phyloP scores from a whole-genome alignment of 2,329 filamentous ascomycete species.

The Exophiala lecanii-corni region DNA sequence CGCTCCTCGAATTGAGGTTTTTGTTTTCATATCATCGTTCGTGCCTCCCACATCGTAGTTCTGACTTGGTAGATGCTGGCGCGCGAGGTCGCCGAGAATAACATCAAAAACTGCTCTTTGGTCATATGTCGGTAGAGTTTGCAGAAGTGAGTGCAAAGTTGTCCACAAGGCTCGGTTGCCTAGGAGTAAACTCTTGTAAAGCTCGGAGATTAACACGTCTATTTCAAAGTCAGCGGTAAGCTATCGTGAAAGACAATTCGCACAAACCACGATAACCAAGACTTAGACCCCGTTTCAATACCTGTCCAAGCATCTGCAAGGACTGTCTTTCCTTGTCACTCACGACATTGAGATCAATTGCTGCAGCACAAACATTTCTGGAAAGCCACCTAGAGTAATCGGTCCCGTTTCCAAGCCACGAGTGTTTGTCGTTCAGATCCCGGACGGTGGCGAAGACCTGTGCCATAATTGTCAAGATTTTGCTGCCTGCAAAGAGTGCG shows the following conservation, averaged over 20 bases:
- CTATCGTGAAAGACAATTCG: constrained; percentile 13
- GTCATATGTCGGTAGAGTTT: constrained; percentile 44
- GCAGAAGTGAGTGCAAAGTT: constrained; percentile 38
- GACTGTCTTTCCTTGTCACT: constrained; percentile 25
- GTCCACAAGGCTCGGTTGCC: constrained; percentile 27
- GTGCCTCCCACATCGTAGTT: constrained; percentile 14
- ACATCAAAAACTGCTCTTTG: constrained; percentile 44
- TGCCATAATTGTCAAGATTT: constrained; percentile 53
- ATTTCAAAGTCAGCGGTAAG: constrained; percentile 1
- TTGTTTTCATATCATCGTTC: constrained; percentile 17
- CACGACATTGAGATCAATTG: constrained; percentile 37
- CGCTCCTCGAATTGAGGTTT: constrained; percentile 48
- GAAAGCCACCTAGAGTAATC: constrained; percentile 70
- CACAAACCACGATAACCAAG: constrained; percentile 66
- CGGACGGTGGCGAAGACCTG: constrained; percentile 45
- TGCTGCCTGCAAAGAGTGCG: constrained; percentile 56
- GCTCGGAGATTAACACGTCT: constrained; percentile 39
- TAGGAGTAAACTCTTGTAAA: constrained; percentile 38
- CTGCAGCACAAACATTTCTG: constrained; percentile 51
- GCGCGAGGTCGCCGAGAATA: constrained; percentile 42
- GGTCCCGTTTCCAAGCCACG: constrained; percentile 62
- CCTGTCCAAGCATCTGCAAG: constrained; percentile 37
- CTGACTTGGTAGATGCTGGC: constrained; percentile 33
- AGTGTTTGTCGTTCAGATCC: constrained; percentile 28
- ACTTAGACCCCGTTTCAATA: constrained; percentile 58